phyloP scores from a whole-genome alignment of 768 basidiomycete genomes.

The Xerocomellus chrysenteron region DNA sequence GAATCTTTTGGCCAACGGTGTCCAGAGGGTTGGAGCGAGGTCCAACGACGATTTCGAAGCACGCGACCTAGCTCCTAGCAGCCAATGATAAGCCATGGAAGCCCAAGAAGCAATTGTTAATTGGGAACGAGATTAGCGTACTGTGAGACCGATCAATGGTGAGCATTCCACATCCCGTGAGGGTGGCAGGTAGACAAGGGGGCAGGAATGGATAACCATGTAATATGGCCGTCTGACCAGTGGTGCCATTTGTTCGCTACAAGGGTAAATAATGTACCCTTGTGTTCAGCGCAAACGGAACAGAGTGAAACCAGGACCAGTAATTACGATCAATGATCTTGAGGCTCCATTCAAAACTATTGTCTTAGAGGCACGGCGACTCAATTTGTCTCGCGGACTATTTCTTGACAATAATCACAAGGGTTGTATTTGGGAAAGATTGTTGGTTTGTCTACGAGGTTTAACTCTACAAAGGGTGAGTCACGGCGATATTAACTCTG shows the following conservation, averaged over 20 bases:
- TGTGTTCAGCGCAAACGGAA: not conserved
- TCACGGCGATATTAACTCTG: constrained; percentile 13
- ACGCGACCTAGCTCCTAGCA: constrained; percentile 12
- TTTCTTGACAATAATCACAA: constrained; percentile 6
- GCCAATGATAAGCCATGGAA: constrained; percentile 18
- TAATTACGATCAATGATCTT: not conserved
- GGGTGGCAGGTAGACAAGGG: not conserved
- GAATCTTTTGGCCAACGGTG: constrained; percentile 14
- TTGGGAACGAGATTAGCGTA: constrained; percentile 23
- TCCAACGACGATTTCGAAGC: constrained; percentile 14
- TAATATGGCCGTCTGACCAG: not conserved
- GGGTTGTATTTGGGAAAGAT: constrained; percentile 4
- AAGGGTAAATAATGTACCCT: constrained; percentile 1
- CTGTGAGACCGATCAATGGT: constrained; percentile 22
- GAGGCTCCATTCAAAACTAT: not conserved
- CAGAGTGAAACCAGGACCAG: constrained; percentile 19
- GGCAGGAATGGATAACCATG: not conserved
- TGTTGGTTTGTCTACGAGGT: not conserved
- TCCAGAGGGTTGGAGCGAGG: constrained; percentile 7
- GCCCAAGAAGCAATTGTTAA: constrained; percentile 17
- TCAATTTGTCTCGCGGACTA: not conserved
- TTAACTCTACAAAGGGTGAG: constrained; percentile 16
- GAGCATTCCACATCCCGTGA: constrained; percentile 2
- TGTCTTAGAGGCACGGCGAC: not conserved
- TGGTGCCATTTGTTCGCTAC: not conserved